These are phyloP conservation scores for Exophiala dermatitidis DNA, from an alignment of 2,329 filamentous ascomycete species.

Conservation along the genomic window DNA sequence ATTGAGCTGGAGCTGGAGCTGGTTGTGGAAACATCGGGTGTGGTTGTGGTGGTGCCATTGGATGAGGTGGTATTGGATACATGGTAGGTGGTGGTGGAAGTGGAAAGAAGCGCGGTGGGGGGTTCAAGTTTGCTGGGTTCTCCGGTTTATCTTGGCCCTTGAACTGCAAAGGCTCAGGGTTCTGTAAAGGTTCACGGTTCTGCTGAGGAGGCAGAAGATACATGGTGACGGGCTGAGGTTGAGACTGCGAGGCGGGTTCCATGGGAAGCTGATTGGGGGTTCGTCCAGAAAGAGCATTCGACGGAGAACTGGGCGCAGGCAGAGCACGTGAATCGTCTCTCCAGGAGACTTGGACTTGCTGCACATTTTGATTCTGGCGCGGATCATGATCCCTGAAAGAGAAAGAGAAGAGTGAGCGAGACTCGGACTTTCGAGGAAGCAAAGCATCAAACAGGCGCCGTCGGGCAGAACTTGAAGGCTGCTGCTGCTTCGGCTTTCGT, in stretches of 20 bases:
- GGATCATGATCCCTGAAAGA: constrained; percentile 12
- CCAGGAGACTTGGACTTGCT: background rate
- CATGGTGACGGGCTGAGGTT: constrained; percentile 16
- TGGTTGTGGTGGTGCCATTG: constrained; percentile 3
- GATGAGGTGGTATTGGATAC: constrained; percentile 7
- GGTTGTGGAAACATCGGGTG: constrained; percentile 1
- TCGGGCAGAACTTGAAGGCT: background rate
- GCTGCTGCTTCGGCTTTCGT: constrained; percentile 11
- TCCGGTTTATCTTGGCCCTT: background rate
- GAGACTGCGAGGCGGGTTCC: constrained; percentile 11
- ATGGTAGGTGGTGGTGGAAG: constrained; percentile 4
- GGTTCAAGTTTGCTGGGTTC: background rate
- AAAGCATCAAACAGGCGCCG: constrained; percentile 7
- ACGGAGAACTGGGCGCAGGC: constrained; percentile 8
- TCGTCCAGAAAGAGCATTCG: background rate
- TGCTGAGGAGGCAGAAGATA: constrained; percentile 11
- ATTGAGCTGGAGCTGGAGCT: background rate
- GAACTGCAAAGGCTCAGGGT: constrained; percentile 2
- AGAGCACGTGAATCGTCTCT: background rate
- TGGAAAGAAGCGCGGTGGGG: constrained; percentile 10
- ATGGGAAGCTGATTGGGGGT: constrained; percentile 4
- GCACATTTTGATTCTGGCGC: constrained; percentile 10
- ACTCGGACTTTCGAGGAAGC: constrained; percentile 4
- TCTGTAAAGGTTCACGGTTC: constrained; percentile 4
- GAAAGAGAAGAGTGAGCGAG: constrained; percentile 20